Conservation (phyloP, 129 eudicot genomes). For the Tanacetum coccineum region DNA sequence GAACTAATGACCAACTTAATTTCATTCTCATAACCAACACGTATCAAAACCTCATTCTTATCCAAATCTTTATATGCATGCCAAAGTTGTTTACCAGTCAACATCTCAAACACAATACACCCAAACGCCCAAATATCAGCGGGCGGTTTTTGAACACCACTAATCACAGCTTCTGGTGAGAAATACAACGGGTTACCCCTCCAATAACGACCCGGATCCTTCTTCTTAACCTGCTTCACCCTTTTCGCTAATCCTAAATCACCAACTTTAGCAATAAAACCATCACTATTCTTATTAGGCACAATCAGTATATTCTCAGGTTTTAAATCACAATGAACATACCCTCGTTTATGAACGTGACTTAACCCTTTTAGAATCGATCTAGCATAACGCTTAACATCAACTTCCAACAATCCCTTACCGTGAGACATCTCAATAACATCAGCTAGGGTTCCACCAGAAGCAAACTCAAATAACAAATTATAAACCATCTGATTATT, state of each 20-base stretch:
- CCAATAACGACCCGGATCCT: not conserved
- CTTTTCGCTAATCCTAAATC: not conserved
- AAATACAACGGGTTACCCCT: not conserved
- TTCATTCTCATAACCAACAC: no score
- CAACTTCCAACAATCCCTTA: constrained; percentile 46
- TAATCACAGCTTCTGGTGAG: not conserved
- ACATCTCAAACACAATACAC: not conserved
- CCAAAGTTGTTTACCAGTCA: not conserved
- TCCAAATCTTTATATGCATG: no score
- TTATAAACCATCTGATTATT: constrained; percentile 53
- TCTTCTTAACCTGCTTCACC: not conserved
- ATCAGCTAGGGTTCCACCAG: constrained; percentile 74
- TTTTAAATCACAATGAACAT: constrained; percentile 73
- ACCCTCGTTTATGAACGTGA: constrained; percentile 42
- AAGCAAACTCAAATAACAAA: constrained; percentile 33
- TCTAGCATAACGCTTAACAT: constrained; percentile 36
- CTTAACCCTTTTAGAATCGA: constrained; percentile 49
- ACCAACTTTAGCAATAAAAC: not conserved
- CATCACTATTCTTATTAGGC: not conserved
- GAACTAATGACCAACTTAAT: no score
- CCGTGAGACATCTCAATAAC: constrained; percentile 19
- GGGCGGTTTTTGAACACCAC: not conserved
- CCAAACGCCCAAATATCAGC: not conserved
- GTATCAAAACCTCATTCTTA: no score
- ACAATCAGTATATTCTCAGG: constrained; percentile 21